Conservation (phyloP, 2,329 filamentous ascomycete genomes). For the Colletotrichum noveboracense region DNA sequence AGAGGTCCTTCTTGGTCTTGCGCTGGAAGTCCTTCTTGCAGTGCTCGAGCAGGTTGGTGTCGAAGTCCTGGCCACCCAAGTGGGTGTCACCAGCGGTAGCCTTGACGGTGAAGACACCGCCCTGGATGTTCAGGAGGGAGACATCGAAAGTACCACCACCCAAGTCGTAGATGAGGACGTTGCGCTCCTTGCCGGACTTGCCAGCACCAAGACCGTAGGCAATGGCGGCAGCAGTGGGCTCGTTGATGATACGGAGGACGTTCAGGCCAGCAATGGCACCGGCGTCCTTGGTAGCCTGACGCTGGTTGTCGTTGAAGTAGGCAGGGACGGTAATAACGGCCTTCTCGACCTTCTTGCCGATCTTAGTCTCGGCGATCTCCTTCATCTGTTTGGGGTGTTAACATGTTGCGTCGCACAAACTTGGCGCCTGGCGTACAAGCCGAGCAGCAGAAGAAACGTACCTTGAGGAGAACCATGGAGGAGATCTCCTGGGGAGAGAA, state of each 20-base stretch:
- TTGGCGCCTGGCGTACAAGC: neutral
- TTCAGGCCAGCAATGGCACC: constrained; percentile 97
- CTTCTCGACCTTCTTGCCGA: constrained; percentile 99
- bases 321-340: constrained; percentile 98
- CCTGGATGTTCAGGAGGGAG: constrained; percentile 97
- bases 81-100: constrained; percentile 98
- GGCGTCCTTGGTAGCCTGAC: constrained; percentile 98
- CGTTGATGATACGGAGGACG: constrained; percentile 99
- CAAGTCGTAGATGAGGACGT: constrained; percentile 99
- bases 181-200: constrained; percentile 97
- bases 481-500: constrained; percentile 99
- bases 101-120: constrained; percentile 99
- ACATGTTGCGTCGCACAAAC: neutral
- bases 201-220: constrained; percentile 96
- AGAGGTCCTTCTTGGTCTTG: constrained; percentile 84
- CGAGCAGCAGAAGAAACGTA: constrained; percentile 43
- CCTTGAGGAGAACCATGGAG: constrained; percentile 98
- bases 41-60: constrained; percentile 93
- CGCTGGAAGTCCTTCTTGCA: constrained; percentile 94
- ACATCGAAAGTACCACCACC: constrained; percentile 99
- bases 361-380: constrained; percentile 97
- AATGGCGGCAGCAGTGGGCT: constrained; percentile 97
- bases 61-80: constrained; percentile 94
- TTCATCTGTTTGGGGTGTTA: constrained; percentile 75
- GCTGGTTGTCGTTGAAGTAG: constrained; percentile 99